Evolutionary conservation across 2,329 filamentous ascomycete genomes (phyloP), one percentile per base, ranked within the genome.

Genomic region (Talaromyces amestolkiae): DNA sequence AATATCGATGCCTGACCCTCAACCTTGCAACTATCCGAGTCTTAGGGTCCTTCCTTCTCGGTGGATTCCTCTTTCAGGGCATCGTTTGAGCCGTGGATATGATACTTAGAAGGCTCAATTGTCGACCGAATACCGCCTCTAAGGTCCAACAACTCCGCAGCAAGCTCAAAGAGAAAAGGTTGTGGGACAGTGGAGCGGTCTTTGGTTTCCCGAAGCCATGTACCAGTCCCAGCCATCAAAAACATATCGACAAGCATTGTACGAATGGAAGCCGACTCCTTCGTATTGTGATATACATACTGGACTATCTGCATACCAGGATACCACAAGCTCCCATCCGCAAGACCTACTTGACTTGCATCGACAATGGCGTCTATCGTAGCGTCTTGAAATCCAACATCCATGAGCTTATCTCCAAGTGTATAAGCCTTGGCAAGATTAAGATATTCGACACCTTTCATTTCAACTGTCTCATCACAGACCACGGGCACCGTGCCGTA

Each of bases 401-500:
- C 58, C 19, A 60, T 22, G 19, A 60, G 43, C 17, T 49, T 60
- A 22, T 60, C 58, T 5, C 35, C 58, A 15, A 60, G 37, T 24
- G 24, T 35, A 22, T 60, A 60, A 3, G 37, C 58, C 10, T 60
- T 45, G 27, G 13, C n/a, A 19, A 60, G 58, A 11, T 59, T 45
- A 3, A 37, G 11, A 33, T 59, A 24, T 45, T 59, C 56, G 4
- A 4, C 5, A 27, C 22, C 13, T 19, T 10, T 19, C 31, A 41
- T 11, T 1, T 31, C 27, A 31, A 3, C 27, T 4, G 3, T 31
- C 27, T 31, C 27, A 31, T 7, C 27, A 31, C 27, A 31, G 27
- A 31, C 4, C 37, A 65, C 65, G 9, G 65, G 65, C 7, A 66
- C 45, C 31, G 43, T 66, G 51, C 54, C 15, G 19, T 41, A 63